Evolutionary conservation across 306 rosid species (phyloP).

Genomic region (Lagenaria siceraria): DNA sequence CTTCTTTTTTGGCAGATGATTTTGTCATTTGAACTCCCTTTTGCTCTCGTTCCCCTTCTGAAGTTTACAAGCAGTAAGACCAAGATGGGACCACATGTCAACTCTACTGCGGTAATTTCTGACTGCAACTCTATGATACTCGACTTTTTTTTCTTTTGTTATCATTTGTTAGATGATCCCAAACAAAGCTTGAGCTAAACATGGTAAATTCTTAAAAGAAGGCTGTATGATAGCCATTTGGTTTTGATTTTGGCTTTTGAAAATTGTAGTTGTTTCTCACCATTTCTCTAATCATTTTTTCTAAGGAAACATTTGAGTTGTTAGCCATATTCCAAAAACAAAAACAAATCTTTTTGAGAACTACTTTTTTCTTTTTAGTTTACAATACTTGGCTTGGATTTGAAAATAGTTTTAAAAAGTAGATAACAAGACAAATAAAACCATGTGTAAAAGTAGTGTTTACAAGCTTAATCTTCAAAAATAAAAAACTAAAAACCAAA

Average conservation of each 20-base stretch:
- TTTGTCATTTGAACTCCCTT: constrained; percentile 91
- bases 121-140: neutral
- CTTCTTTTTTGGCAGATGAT: constrained; percentile 58
- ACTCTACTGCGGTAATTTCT: constrained; percentile 46
- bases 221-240: too few relatives aligned
- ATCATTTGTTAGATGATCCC: neutral
- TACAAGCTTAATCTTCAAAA: too few relatives aligned
- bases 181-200: neutral
- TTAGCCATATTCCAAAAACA: neutral
- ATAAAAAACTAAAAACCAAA: neutral
- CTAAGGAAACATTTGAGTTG: neutral
- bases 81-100: constrained; percentile 80
- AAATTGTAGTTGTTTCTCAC: neutral
- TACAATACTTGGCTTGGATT: neutral
- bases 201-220: neutral
- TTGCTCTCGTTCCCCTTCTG: constrained; percentile 88
- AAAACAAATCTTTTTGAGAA: too few relatives aligned
- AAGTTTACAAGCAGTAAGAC: constrained; percentile 80
- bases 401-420: neutral
- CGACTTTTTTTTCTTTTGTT: neutral
- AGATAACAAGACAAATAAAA: neutral
- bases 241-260: too few relatives aligned
- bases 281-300: neutral
- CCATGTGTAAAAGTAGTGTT: neutral
- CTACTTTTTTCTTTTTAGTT: too few relatives aligned